Conservation (phyloP, 2,329 filamentous ascomycete genomes). For the Aureobasidium sp. region DNA sequence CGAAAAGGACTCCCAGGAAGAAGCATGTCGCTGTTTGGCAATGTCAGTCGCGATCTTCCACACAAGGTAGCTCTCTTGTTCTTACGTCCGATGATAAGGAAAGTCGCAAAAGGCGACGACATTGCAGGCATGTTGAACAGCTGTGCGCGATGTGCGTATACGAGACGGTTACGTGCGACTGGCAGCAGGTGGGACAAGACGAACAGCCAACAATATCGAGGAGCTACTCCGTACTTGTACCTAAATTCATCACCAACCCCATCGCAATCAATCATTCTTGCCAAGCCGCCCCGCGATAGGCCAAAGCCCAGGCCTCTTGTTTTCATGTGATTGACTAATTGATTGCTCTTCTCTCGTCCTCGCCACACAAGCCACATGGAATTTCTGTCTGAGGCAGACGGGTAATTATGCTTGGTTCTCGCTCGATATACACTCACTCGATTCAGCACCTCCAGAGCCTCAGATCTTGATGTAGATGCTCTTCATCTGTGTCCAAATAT, state of each 20-base stretch:
- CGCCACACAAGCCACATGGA: not conserved
- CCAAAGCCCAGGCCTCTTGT: not conserved
- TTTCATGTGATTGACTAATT: slow-evolving; percentile 15
- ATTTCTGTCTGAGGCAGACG: not conserved
- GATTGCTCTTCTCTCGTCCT: not conserved
- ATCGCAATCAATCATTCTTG: not conserved
- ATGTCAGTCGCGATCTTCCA: slow-evolving; percentile 1
- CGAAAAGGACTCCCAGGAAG: slow-evolving; percentile 97
- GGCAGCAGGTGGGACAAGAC: not conserved
- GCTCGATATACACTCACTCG: not conserved
- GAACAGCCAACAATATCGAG: not conserved
- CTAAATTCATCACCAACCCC: not conserved
- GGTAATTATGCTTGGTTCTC: no score
- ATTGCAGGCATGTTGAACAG: slow-evolving; percentile 14
- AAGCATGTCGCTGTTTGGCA: slow-evolving; percentile 61
- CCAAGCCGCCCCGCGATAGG: slow-evolving; percentile 10
- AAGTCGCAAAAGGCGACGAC: slow-evolving; percentile 69
- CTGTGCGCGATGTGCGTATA: not conserved
- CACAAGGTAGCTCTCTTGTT: slow-evolving; percentile 21
- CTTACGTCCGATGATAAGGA: slow-evolving; percentile 92
- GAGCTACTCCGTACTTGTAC: not conserved
- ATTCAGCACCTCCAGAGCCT: not conserved
- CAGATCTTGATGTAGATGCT: slow-evolving; percentile 29
- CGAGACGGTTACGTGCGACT: not conserved
- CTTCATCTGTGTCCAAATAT: slow-evolving; percentile 24